Evolutionary conservation across 2,329 filamentous ascomycete genomes (phyloP), one percentile per base, ranked within the genome.

Genomic region (Arthroderma uncinatum): DNA sequence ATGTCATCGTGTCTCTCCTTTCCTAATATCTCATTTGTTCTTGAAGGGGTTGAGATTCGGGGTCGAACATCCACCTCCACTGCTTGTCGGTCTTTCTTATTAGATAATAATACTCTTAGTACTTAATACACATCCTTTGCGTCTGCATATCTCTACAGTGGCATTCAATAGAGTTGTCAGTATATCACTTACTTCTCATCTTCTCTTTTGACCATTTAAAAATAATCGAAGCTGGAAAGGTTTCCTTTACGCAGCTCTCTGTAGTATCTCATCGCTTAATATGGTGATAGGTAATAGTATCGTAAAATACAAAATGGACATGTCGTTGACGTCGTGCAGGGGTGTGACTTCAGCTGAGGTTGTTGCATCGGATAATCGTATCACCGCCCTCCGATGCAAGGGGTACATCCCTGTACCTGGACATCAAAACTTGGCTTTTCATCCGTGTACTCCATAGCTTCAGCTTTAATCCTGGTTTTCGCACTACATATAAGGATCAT

Each of bases 21-120:
- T 48, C 39, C 33, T 52, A 19, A 25, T 16, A 36, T n/a, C 39
- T 37, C 50, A 8, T 53, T 37, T 39, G 50, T 53, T 53, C 21
- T 12, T 21, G 5, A 36, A 37, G 33, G 50, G 50, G 50, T 53
- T 37, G 50, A 53, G 50, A 53, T 53, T 37, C 30, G 50, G 50
- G 50, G 33, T 50, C n/a, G 44, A 50, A 37, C 50, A 25, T 37
- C 50, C 36, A 53, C 50, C 44, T 50, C 25, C 50, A 53, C 50
- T 53, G 50, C 21, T 21, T 52, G 48, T 37, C 33, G 50, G 50
- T 36, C 8, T 39, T 53, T 23, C 44, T 50, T 39, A 36, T 53
- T 53, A 53, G 50, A 53, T 53, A 53, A 53, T 53, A 53, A 37
- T 53, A 53, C 33, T 9, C 33, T 28, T 53, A 53, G 50, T 53